These are phyloP conservation scores for Colletotrichum lini DNA, from an alignment of 2,329 filamentous ascomycete genomes.

Conservation along the genomic window DNA sequence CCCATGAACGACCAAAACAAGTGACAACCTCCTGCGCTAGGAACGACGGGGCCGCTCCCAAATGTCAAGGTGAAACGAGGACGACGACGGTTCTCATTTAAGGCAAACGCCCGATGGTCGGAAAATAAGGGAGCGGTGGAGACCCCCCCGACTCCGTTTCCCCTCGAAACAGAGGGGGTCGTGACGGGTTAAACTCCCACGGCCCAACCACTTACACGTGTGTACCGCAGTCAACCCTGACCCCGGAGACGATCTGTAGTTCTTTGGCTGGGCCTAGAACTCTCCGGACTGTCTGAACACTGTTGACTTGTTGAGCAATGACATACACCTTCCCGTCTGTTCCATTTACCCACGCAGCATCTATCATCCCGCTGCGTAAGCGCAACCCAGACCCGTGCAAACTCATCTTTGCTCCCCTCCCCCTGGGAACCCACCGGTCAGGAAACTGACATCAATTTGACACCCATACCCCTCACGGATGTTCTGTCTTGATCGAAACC, in stretches of 20 bases:
- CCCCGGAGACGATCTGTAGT: slow-evolving; percentile 26
- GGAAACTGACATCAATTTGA: slow-evolving; percentile 32
- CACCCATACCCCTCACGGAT: slow-evolving; percentile 20
- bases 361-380: slow-evolving; percentile 24
- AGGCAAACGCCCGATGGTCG: slow-evolving; percentile 27
- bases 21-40: not conserved
- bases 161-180: slow-evolving; percentile 34
- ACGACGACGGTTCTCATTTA: slow-evolving; percentile 30
- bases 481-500: slow-evolving; percentile 23
- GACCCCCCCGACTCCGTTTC: slow-evolving; percentile 4
- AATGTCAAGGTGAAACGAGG: slow-evolving; percentile 31
- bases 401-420: slow-evolving; percentile 7
- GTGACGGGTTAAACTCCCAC: slow-evolving; percentile 1
- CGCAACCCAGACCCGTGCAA: not conserved
- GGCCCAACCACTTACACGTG: slow-evolving; percentile 12
- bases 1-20: not conserved
- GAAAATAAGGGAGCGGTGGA: slow-evolving; percentile 37
- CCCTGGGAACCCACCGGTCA: slow-evolving; percentile 17
- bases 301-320: not conserved
- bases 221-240: not conserved
- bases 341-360: slow-evolving; percentile 19
- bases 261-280: slow-evolving; percentile 27
- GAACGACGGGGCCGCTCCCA: not conserved
- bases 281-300: not conserved
- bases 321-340: slow-evolving; percentile 6